Conservation (phyloP, 2,329 filamentous ascomycete species). For the Bretziella fagacearum region DNA sequence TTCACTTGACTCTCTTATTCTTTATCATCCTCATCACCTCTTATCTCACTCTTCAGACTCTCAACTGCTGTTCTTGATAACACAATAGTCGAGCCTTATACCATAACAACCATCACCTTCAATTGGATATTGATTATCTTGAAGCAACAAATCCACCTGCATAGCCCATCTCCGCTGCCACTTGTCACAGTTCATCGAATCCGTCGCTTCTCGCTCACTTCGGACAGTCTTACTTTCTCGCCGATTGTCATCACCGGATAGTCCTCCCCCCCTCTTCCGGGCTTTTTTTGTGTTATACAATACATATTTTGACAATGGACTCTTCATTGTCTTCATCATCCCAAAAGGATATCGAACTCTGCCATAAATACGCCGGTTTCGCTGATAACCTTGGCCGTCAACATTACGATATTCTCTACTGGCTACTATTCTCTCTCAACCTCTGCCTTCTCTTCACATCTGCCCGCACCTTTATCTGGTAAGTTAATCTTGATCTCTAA, state of each 20-base stretch:
- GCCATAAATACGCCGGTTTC: conserved; percentile 28
- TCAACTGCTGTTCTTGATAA: background rate
- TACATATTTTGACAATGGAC: background rate
- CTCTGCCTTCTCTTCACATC: conserved; percentile 28
- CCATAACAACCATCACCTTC: no score
- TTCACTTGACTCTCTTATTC: background rate
- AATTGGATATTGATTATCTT: background rate
- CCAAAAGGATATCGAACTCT: conserved; percentile 18
- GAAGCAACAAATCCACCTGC: background rate
- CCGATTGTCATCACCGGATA: background rate
- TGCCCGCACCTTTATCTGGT: conserved; percentile 27
- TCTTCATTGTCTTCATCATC: background rate
- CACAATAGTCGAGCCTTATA: no score
- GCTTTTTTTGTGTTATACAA: no score
- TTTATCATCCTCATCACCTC: background rate
- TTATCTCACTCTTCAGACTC: background rate
- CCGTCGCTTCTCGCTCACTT: background rate
- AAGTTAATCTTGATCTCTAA: conserved; percentile 14
- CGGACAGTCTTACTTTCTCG: background rate
- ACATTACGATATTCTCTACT: conserved; percentile 32
- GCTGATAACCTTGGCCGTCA: conserved; percentile 25
- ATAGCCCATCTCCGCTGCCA: no score
- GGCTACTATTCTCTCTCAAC: conserved; percentile 29
- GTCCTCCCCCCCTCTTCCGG: background rate
- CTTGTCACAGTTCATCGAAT: no score